A percentile compares a stretch with the other conserved stretches of the same genome.
Evolutionary conservation across 148 eudicot species (phyloP).

Genomic region (Dysphania ambrosioides): DNA sequence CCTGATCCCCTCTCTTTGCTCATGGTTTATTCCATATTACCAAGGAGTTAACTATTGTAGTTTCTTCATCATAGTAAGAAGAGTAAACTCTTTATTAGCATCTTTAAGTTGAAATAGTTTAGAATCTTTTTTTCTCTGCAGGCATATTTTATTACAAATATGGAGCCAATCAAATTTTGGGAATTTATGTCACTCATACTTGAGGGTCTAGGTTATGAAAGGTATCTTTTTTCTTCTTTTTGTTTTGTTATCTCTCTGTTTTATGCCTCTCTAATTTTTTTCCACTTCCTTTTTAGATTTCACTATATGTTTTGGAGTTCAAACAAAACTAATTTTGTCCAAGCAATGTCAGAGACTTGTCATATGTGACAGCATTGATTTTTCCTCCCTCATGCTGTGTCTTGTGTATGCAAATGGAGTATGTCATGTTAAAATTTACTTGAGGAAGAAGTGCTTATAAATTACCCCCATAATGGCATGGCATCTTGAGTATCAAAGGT

Average conservation of each 20-base stretch:
- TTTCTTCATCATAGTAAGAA: no score
- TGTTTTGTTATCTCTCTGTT: background rate
- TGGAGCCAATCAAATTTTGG: constrained; percentile 95
- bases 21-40: no score
- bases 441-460: background rate
- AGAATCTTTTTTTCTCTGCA: constrained; percentile 30
- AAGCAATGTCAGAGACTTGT: background rate
- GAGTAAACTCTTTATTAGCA: no score
- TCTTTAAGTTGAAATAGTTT: constrained; percentile 1
- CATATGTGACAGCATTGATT: background rate
- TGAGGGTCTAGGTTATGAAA: constrained; percentile 93
- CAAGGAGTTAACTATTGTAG: no score
- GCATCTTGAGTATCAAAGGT: background rate
- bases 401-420: background rate
- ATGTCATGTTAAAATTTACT: no score
- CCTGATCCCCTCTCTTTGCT: background rate
- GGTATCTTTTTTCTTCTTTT: constrained; percentile 41
- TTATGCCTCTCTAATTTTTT: background rate
- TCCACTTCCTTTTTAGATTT: background rate
- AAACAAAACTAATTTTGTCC: background rate
- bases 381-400: background rate
- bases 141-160: constrained; percentile 93
- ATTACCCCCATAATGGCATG: no score
- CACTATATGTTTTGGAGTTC: background rate
- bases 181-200: constrained; percentile 87